Evolutionary conservation across 2,329 filamentous ascomycete genomes (phyloP).

Genomic region (Aspergillus sp.): DNA sequence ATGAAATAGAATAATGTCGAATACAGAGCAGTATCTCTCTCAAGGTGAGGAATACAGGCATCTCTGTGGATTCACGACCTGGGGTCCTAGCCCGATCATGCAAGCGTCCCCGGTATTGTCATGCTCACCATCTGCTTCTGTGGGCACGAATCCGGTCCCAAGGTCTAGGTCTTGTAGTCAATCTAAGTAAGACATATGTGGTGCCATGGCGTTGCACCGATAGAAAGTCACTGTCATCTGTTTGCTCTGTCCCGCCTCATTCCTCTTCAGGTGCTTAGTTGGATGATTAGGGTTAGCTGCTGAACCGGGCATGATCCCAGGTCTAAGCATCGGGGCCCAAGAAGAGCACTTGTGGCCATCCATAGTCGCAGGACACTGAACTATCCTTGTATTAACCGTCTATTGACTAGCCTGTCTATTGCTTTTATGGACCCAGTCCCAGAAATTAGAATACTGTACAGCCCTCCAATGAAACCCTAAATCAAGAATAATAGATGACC

Average conservation of each 20-base stretch:
- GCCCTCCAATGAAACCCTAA: too few species aligned
- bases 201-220: slow-evolving; percentile 42
- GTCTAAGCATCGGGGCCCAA: too few species aligned
- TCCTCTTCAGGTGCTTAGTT: too few species aligned
- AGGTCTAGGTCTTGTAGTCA: slow-evolving; percentile 36
- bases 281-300: too few species aligned
- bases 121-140: slow-evolving; percentile 26
- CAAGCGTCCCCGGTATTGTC: not conserved
- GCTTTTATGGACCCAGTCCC: too few species aligned
- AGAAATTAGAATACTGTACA: too few species aligned
- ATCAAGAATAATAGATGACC: too few species aligned
- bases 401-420: not conserved
- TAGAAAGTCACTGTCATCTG: slow-evolving; percentile 27
- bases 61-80: not conserved
- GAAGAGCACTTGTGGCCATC: too few species aligned
- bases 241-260: too few species aligned
- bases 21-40: slow-evolving; percentile 3
- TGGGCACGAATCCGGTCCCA: slow-evolving; percentile 22
- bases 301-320: too few species aligned
- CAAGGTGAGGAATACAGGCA: slow-evolving; percentile 7
- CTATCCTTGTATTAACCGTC: not conserved
- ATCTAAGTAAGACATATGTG: slow-evolving; percentile 42
- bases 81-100: slow-evolving; percentile 6
- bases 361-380: too few species aligned
- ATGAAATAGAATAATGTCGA: too few species aligned